Base-by-base conservation (phyloP, 2,329 filamentous ascomycete genomes). In the Beauveria pseudobassiana region DNA sequence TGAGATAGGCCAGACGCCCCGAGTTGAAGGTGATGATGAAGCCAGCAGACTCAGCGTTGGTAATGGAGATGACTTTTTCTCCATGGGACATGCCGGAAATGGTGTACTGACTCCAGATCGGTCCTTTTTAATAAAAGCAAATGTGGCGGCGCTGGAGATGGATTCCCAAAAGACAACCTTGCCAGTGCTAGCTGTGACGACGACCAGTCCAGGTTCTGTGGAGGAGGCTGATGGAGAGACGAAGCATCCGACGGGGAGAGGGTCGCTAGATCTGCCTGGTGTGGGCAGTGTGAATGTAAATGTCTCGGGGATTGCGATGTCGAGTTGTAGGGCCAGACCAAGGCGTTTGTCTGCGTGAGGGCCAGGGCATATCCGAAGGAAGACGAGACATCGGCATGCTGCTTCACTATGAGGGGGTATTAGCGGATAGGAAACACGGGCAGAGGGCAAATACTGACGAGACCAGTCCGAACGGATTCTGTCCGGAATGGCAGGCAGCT, bases 91-190 rank as follows among this genome's bases (percentile, higher is more conserved):
- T 82, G 64, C 89, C 88, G 2, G 84, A 80, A 64, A 96, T 85
- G 3, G 78, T 78, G 51, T 90, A 86, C 69, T 96, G 18, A 96
- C 85, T 18, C 90, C 90, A 65, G 87, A 88, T 66, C 89, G 87
- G 69, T 90, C 89, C 71, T 96, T 89, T 66, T 89, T 88, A 69
- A 93, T 90, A 46, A 96, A 84, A 65, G 90, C 90, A 61, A 96
- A 82, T 1, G 91, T 91, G 45, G 92, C 90, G 10, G 91, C 92
- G 73, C 87, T 92, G 61, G 93, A 92, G 65, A 98, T 90, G 45
- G 91, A 96, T 72, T 98, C 95, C 92, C 95, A 98, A 74, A 95
- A 98, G 50, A 91, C 87, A 58, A 98, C 86, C 73, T 88, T 93
- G 58, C 95, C 95, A 54, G 82, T 92, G 20, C 84, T 85, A 14